Base-by-base conservation (phyloP, 768 basidiomycete species). In the Daedaleopsis sinensis region DNA sequence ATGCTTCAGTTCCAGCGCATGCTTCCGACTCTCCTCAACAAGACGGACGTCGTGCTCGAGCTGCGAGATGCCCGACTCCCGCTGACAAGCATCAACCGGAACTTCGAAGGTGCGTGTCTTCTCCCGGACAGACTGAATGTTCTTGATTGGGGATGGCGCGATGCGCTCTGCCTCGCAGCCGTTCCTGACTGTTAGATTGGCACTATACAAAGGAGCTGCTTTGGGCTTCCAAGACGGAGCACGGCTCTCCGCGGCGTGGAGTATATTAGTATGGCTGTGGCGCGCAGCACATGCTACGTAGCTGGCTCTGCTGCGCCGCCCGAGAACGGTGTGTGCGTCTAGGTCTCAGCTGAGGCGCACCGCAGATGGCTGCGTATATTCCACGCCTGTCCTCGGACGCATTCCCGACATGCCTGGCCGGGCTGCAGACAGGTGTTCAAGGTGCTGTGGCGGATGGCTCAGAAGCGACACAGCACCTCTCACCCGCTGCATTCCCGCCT, bases 11-110 rank as follows among this genome's bases (percentile, higher is more conserved):
- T 96, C 72, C 83, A 88, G 46, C 82, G 87, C 62, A 84, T 84
- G 72, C 79, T 97, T 46, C 92, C 94, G 19, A 77, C 82, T 19
- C 78, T 94, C 60, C 82, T 98, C 44, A 84, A 87, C 36, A 87
- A 87, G 62, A 93, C 93, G 37, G 90, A 95, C 70, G 87, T 98
- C 57, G 92, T 98, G 53, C 88, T 99, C 63, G 96, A 99, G 78
- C 87, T 96, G 32, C 84, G 96, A 70, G 96, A 99, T 77, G 87
- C 95, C 13, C 86, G 96, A 35, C 80, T 98, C 56, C 96, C 96
- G 7, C 80, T 98, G 64, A 96, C 96, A 21, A 95, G 93, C 67
- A 92, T 98, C 73, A 98, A 98, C 74, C 84, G 87, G 59, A 87
- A 85, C 18, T 84, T 98, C 58, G 95, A 98, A 82, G 84, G 89